Evolutionary conservation across 2,329 filamentous ascomycete species (phyloP), one percentile per base, ranked within the genome.

Genomic region (Botrytis sinoallii): DNA sequence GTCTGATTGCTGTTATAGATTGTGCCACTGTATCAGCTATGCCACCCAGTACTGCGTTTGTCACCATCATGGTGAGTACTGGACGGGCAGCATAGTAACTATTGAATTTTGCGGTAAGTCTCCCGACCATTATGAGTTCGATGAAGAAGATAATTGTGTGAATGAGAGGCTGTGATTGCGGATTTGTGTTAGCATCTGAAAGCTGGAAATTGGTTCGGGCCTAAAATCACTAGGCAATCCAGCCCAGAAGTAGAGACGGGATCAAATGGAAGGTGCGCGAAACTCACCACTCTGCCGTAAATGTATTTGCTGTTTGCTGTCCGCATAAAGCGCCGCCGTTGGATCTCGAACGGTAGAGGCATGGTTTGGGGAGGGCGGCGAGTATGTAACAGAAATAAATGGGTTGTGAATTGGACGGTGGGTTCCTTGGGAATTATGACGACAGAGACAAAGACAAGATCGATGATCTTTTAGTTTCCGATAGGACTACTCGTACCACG

Each of bases 41-140:
- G 79, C 96, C 96, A 84, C 94, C 94, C 74, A 99, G 90, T 73
- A 98, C 92, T 78, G 96, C 93, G 85, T 99, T 99, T 82, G 95
- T 97, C 81, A 98, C 93, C 95, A 99, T 99, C 84, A 97, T 99
- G 76, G 96, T 99, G 80, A 99, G 89, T 60, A 99, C 93, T 93
- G 95, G 96, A 81, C 93, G 92, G 81, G 94, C 91, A 78, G 93
- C 91, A 88, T 98, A 99, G 85, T 97, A 97, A 78, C 90, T 88
- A 84, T 97, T 98, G 87, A 97, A 99, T 81, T 94, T 93, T 79
- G 93, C 89, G 64, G 91, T 91, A 72, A 99, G 85, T 77, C 96
- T 88, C 77, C 92, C 93, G 76, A 95, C 89, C 82, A 97, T 90
- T 74, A 90, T 90, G 90, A 98, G 93, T 84, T 99, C 92, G 84